Base-by-base conservation (phyloP, 305 asterid species). In the Vinca major region DNA sequence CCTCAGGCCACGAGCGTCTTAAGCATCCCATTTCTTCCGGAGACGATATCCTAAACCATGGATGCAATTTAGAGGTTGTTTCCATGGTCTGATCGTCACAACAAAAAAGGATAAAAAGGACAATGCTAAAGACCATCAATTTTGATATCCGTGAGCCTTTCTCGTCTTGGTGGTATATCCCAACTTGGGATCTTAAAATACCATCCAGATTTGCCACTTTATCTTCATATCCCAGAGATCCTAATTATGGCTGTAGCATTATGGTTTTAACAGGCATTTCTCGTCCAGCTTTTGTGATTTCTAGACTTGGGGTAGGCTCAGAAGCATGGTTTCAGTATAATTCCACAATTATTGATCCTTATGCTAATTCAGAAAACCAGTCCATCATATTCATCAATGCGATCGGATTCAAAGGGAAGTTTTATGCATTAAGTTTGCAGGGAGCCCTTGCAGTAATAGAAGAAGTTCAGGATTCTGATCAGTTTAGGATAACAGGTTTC, bases 361-460 rank as follows among this genome's bases (percentile, higher is more conserved):
- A 81, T 50, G 75, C 51, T 26, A 26, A 26, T 62, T 67, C 62
- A 40, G 19, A 16, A 45, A 5, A 37, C 52, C 5, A 37, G 17
- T 4, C 58, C 0, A 58, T 39, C 55, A 66, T 37, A 33, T 73
- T 73, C 26, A 53, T 49, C 17, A 60, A 44, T 19, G 68, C 68
- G 3, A 21, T 81, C 9, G 74, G 73, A 1, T 81, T 61, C 37
- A 8, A 71, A 9, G 82, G 84, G 50, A 81, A 79, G 48, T 83
- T 83, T 33, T 83, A 81, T 60, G 86, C 80, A 33, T 51, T 80
- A 58, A 85, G 83, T 60, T 60, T 77, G 74, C 86, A 83, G 54
- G 88, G 88, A 20, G 77, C 78, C 14, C 64, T 83, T 20, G 91
- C 69, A 0, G 81, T 78, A 16, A 64, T 83, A 13, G 80, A 81